A percentile compares a stretch with the other conserved stretches of the same genome.
Conservation (phyloP, 208 protist genomes). For the Tritrichomonas foetus region DNA sequence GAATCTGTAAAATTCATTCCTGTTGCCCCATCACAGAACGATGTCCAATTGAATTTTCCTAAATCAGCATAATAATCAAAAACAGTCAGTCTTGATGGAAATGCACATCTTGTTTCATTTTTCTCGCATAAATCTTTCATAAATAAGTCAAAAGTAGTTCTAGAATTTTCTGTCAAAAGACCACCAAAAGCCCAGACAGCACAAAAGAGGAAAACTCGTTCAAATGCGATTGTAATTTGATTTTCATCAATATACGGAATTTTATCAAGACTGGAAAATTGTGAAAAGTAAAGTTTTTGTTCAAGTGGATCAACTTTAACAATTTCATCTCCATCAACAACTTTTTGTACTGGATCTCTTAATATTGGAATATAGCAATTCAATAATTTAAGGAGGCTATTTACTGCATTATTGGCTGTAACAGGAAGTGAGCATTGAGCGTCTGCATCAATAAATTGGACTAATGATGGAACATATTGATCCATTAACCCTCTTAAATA, state of each 20-base stretch:
- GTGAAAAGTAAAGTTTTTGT: not conserved
- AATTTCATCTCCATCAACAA: not conserved
- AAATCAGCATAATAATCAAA: constrained; percentile 44
- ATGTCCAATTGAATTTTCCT: constrained; percentile 47
- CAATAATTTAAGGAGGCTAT: not conserved
- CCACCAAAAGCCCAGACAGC: constrained; percentile 88
- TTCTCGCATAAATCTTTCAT: constrained; percentile 39
- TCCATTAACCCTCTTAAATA: not conserved
- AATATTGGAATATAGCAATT: not conserved
- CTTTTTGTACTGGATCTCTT: not conserved
- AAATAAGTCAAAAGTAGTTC: constrained; percentile 72
- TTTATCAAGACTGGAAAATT: not conserved
- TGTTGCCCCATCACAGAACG: not conserved
- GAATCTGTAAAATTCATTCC: not conserved
- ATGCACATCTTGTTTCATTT: constrained; percentile 67
- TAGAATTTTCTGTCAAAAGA: constrained; percentile 74
- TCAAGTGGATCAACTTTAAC: not conserved
- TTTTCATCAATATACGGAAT: constrained; percentile 56
- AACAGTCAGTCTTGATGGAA: constrained; percentile 39
- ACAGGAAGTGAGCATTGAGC: not conserved
- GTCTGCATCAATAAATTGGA: not conserved
- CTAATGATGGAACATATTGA: not conserved
- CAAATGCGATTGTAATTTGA: not conserved
- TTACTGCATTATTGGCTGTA: not conserved
- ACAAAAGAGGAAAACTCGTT: constrained; percentile 65